Conservation (phyloP, 768 basidiomycete genomes). For the Serendipita indica region DNA sequence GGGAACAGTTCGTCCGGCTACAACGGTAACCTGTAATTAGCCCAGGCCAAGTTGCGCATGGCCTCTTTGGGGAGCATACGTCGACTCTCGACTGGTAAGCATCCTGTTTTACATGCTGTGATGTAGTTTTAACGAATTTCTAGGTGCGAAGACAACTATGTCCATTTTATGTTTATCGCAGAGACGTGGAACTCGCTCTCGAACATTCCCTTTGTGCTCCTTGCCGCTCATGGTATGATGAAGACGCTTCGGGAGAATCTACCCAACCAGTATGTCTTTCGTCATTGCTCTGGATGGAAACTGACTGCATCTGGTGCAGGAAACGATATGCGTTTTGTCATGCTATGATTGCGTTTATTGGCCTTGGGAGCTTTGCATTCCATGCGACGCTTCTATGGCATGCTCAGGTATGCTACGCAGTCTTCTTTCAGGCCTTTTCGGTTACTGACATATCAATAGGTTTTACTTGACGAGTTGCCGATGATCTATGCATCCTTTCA, state of each 20-base stretch:
- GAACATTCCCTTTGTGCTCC: constrained; percentile 43
- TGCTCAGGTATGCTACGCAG: constrained; percentile 36
- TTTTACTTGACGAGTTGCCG: constrained; percentile 62
- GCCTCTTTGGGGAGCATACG: not conserved
- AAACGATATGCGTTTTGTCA: not conserved
- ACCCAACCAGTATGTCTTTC: constrained; percentile 25
- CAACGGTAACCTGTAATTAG: not conserved
- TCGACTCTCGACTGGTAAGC: not conserved
- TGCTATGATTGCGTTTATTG: constrained; percentile 40
- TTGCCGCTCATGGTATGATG: constrained; percentile 38
- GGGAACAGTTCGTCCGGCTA: too few species aligned
- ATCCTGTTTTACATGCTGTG: not conserved
- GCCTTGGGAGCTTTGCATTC: constrained; percentile 65
- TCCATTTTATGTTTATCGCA: constrained; percentile 61
- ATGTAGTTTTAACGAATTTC: not conserved
- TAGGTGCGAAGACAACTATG: constrained; percentile 38
- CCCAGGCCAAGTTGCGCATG: not conserved
- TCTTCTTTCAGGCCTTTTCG: not conserved
- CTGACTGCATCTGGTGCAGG: not conserved
- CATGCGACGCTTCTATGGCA: constrained; percentile 62
- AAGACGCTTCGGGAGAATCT: constrained; percentile 20
- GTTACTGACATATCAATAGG: not conserved
- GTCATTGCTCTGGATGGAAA: not conserved
- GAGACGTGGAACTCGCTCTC: constrained; percentile 65
- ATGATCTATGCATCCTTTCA: constrained; percentile 30